phyloP scores from a whole-genome alignment of 179 eudicot species.

The Patellifolia procumbens region DNA sequence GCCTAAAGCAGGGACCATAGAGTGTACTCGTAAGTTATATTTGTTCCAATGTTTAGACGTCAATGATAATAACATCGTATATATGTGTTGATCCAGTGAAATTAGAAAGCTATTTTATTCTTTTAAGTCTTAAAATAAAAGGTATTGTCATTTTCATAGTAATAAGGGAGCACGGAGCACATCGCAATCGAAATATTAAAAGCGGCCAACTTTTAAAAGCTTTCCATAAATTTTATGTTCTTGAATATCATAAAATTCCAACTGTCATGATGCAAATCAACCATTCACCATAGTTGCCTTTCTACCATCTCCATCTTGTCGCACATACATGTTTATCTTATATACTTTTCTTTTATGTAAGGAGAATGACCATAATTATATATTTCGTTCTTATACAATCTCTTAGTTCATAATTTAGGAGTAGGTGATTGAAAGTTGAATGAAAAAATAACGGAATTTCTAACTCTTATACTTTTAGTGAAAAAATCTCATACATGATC shows the following conservation, averaged over 20 bases:
- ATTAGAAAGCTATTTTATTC: too few relatives aligned
- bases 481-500: too few relatives aligned
- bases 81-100: background rate
- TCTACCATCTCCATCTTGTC: background rate
- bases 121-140: background rate
- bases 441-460: too few relatives aligned
- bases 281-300: background rate
- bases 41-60: background rate
- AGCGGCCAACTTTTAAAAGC: background rate
- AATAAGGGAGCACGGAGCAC: background rate
- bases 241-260: constrained; percentile 1
- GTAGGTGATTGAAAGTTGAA: too few relatives aligned
- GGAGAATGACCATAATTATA: too few relatives aligned
- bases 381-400: too few relatives aligned
- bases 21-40: background rate
- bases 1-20: background rate
- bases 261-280: constrained; percentile 28
- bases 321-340: constrained; percentile 17
- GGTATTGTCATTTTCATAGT: background rate
- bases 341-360: constrained; percentile 1
- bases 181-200: constrained; percentile 1
- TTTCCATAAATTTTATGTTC: constrained; percentile 8
- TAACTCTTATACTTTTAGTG: too few relatives aligned
- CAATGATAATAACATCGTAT: background rate
- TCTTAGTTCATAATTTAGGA: too few relatives aligned